Evolutionary conservation across 2,329 filamentous ascomycete species (phyloP).

Genomic region (Pseudocercospora musae): DNA sequence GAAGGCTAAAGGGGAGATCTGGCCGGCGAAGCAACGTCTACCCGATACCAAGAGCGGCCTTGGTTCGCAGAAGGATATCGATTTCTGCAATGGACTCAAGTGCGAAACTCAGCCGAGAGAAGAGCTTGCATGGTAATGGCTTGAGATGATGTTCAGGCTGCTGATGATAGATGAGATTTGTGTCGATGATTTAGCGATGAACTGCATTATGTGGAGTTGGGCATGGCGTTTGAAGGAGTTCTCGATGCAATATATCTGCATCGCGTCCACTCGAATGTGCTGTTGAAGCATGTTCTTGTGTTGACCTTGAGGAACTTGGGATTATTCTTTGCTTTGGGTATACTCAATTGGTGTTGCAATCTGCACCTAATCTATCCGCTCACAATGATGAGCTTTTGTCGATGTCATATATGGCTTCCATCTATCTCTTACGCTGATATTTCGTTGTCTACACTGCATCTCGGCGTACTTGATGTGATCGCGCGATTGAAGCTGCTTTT

Average conservation of each 20-base stretch:
- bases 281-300: neutral
- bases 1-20: slow-evolving; percentile 48
- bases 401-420: neutral
- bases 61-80: slow-evolving; percentile 26
- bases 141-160: neutral
- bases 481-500: neutral
- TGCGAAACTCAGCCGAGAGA: slow-evolving; percentile 23
- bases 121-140: slow-evolving; percentile 29
- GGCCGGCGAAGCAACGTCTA: slow-evolving; percentile 49
- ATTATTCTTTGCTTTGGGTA: neutral
- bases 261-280: neutral
- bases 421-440: neutral
- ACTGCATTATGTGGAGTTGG: neutral
- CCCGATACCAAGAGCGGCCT: slow-evolving; percentile 17
- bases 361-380: neutral
- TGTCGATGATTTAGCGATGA: neutral
- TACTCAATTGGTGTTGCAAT: neutral
- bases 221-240: neutral
- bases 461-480: neutral
- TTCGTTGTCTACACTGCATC: neutral
- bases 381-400: neutral
- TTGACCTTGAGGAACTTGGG: neutral
- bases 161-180: neutral
- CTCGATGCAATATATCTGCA: neutral
- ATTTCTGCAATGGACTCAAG: slow-evolving; percentile 30